Evolutionary conservation across 768 basidiomycete genomes (phyloP).

Genomic region (Sarcodon aspratus): DNA sequence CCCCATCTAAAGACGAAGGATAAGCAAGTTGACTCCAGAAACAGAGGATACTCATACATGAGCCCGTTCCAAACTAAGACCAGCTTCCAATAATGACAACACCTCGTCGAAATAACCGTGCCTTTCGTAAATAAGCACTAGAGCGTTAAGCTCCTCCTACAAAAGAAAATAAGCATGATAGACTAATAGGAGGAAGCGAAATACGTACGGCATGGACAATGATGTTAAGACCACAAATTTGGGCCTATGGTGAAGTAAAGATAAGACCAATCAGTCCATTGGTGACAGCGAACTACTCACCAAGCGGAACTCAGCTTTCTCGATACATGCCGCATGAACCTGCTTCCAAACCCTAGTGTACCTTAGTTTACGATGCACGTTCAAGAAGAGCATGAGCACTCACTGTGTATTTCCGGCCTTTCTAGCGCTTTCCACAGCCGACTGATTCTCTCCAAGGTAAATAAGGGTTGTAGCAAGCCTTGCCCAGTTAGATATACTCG

Average conservation of each 20-base stretch:
- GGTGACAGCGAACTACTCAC: slow-evolving; percentile 23
- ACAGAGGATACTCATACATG: slow-evolving; percentile 39
- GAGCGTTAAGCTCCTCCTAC: slow-evolving; percentile 65
- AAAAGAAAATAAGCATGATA: slow-evolving; percentile 3
- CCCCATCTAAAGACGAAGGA: slow-evolving; percentile 54
- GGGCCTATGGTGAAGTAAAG: slow-evolving; percentile 40
- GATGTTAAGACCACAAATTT: slow-evolving; percentile 98
- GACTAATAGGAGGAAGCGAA: neutral
- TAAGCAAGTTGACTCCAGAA: slow-evolving; percentile 1
- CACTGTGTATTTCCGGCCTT: slow-evolving; percentile 99
- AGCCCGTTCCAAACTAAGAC: slow-evolving; percentile 91
- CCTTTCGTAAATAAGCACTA: slow-evolving; percentile 80
- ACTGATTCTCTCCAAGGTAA: slow-evolving; percentile 95
- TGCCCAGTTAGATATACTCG: slow-evolving; percentile 98
- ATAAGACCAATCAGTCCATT: neutral
- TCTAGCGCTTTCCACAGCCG: slow-evolving; percentile 97
- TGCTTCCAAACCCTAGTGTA: slow-evolving; percentile 92
- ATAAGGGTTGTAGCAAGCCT: slow-evolving; percentile 96
- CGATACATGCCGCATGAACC: slow-evolving; percentile 96
- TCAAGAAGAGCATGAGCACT: slow-evolving; percentile 15
- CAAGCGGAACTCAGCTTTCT: slow-evolving; percentile 93
- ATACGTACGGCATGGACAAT: slow-evolving; percentile 70
- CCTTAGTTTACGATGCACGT: slow-evolving; percentile 5
- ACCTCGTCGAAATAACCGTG: slow-evolving; percentile 94
- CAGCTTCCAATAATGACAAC: slow-evolving; percentile 84